Evolutionary conservation across 192 early-diverging fungal species (phyloP).

Genomic region (Gaertneriomyces semiglobifer): DNA sequence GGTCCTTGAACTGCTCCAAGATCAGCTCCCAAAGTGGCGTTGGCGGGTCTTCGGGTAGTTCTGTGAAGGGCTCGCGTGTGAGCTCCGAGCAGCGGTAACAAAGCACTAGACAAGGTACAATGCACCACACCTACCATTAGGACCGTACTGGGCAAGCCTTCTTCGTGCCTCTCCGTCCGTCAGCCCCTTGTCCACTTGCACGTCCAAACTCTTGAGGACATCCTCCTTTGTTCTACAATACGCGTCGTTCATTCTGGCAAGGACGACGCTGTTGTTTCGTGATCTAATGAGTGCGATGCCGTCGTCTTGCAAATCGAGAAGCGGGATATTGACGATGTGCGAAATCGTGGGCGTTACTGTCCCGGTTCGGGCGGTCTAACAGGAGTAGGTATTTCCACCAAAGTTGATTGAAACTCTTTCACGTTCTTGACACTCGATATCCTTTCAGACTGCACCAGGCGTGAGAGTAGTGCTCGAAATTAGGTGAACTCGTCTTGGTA

Average conservation of each 20-base stretch:
- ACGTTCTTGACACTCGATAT: too few relatives aligned
- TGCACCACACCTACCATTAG: constrained; percentile 58
- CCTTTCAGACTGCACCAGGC: too few relatives aligned
- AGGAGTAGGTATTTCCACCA: too few relatives aligned
- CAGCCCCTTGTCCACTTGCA: constrained; percentile 64
- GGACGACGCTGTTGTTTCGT: too few relatives aligned
- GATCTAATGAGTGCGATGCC: too few relatives aligned
- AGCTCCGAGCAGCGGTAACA: background rate
- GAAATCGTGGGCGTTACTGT: too few relatives aligned
- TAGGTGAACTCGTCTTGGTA: too few relatives aligned
- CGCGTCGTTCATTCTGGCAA: constrained; percentile 58
- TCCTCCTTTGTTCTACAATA: constrained; percentile 61
- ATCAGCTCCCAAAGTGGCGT: constrained; percentile 93
- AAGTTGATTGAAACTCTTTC: too few relatives aligned
- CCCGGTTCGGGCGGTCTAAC: too few relatives aligned
- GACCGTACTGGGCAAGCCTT: constrained; percentile 65
- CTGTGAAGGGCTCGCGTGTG: constrained; percentile 26
- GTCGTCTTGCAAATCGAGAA: too few relatives aligned
- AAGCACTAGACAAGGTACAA: background rate
- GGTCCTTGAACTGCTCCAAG: constrained; percentile 97
- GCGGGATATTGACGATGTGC: too few relatives aligned
- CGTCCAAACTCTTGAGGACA: constrained; percentile 67
- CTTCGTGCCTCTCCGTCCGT: constrained; percentile 58
- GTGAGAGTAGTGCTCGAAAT: too few relatives aligned
- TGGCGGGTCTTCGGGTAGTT: constrained; percentile 84